These are phyloP conservation scores for Trametes gibbosa DNA, from an alignment of 768 basidiomycete genomes.

Conservation along the genomic window DNA sequence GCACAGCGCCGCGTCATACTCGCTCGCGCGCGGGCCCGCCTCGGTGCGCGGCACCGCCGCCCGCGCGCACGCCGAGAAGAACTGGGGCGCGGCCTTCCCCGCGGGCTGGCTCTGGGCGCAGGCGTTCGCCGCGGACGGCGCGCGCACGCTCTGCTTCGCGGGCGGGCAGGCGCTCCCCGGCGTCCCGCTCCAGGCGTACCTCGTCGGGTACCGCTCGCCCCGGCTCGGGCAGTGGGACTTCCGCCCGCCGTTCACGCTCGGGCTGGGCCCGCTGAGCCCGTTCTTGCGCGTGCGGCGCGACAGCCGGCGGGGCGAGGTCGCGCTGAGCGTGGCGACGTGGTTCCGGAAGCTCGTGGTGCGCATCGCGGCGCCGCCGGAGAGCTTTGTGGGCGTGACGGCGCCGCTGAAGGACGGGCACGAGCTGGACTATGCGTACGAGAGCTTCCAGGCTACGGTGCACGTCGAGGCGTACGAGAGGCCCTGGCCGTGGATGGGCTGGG, in stretches of 20 bases:
- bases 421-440: conserved; percentile 25
- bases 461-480: conserved; percentile 15
- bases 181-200: conserved; percentile 21
- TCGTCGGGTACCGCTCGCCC: conserved; percentile 27
- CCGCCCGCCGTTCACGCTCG: conserved; percentile 24
- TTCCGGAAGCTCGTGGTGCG: conserved; percentile 15
- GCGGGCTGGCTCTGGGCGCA: conserved; percentile 29
- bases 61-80: conserved; percentile 27
- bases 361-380: conserved; percentile 18
- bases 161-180: conserved; percentile 24
- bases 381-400: conserved; percentile 23
- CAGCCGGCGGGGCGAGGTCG: conserved; percentile 15
- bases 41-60: conserved; percentile 7
- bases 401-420: conserved; percentile 24
- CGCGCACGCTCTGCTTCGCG: conserved; percentile 21
- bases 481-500: conserved; percentile 25
- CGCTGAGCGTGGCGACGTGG: conserved; percentile 18
- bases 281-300: conserved; percentile 21
- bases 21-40: conserved; percentile 8
- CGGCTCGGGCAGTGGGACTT: conserved; percentile 23
- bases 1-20: conserved; percentile 16
- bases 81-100: conserved; percentile 29
- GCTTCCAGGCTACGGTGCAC: conserved; percentile 19
- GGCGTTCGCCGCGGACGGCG: conserved; percentile 8
- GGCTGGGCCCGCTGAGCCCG: conserved; percentile 14